Evolutionary conservation across 2,329 filamentous ascomycete genomes (phyloP), one percentile per base, ranked within the genome.

Genomic region (Colletotrichum australisinense): DNA sequence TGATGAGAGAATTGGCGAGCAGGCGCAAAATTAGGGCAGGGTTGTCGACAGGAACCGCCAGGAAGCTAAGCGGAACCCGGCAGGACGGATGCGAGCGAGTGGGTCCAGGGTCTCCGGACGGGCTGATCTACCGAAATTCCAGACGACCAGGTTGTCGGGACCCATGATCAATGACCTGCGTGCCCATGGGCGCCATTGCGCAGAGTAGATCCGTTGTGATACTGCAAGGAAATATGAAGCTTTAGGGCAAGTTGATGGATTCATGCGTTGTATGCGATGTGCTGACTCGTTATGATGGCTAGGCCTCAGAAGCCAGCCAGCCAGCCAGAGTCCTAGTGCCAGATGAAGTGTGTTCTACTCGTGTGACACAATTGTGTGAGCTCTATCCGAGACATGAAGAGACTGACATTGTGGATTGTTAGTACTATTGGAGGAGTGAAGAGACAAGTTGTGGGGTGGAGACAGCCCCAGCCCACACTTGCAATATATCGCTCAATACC

Each of bases 1-100:
- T 64, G 42, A 52, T 65, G 26, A 3, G 0, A 5, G 2, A 0
- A 0, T 0, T 0, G 0, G 0, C 1, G 11, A 30, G 28, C 38
- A 58, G 12, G n/a, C 4, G 16, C 8, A n/a, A 2, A 2, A 52
- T 73, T 60, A 73, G 22, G 57, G 65, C 55, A 24, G 49, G 53
- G 49, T 24, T 64, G n/a, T 4, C 11, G 22, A 30, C 32, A 30
- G n/a, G 28, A 35, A 35, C 12, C 8, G 55, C 59, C 38, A 59
- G 46, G 66, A 64, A 30, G 26, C 30, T 58, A 56, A 63, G 19
- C 65, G 19, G 42, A 28, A 66, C 42, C 59, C 30, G n/a, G 28
- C n/a, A 59, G 46, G 35, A 32, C 22, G 28, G 56, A 53, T 9
- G 52, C 49, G 58, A 55, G 24, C 1, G 46, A 19, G 65, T 69